These are phyloP conservation scores for Candida palmyrensis DNA, from an alignment of 805 yeast species.

Conservation along the genomic window DNA sequence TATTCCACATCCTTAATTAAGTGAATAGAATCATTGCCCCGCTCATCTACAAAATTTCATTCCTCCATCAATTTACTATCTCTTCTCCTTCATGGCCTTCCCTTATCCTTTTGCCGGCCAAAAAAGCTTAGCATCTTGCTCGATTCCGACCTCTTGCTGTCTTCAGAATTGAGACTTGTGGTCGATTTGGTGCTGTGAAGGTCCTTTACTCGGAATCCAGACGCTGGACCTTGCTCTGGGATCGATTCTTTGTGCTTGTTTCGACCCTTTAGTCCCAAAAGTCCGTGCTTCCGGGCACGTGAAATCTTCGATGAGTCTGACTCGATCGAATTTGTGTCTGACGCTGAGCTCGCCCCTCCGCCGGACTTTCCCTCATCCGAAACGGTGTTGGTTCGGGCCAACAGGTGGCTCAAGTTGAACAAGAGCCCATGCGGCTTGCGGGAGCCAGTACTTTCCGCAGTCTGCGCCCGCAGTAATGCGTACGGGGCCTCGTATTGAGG, in stretches of 20 bases:
- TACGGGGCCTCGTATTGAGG: too few species aligned
- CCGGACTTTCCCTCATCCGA: constrained; percentile 6
- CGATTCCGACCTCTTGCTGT: constrained; percentile 1
- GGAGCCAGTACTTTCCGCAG: too few species aligned
- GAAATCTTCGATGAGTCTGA: constrained; percentile 8
- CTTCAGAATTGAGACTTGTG: constrained; percentile 2
- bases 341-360: constrained; percentile 4
- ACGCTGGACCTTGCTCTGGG: too few species aligned
- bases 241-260: too few species aligned
- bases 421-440: constrained; percentile 5
- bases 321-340: constrained; percentile 5
- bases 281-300: constrained; percentile 11
- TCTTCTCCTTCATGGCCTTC: background rate
- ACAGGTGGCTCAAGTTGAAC: constrained; percentile 3
- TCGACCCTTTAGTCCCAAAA: constrained; percentile 14
- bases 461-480: too few species aligned
- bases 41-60: background rate
- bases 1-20: too few species aligned
- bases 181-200: constrained; percentile 1
- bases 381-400: background rate
- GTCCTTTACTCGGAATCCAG: too few species aligned
- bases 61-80: background rate
- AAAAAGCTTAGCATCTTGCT: constrained; percentile 2
- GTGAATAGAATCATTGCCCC: background rate
- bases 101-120: background rate